These are phyloP conservation scores for Chytriomyces confervae DNA, from an alignment of 192 early-diverging fungal genomes.

Conservation along the genomic window DNA sequence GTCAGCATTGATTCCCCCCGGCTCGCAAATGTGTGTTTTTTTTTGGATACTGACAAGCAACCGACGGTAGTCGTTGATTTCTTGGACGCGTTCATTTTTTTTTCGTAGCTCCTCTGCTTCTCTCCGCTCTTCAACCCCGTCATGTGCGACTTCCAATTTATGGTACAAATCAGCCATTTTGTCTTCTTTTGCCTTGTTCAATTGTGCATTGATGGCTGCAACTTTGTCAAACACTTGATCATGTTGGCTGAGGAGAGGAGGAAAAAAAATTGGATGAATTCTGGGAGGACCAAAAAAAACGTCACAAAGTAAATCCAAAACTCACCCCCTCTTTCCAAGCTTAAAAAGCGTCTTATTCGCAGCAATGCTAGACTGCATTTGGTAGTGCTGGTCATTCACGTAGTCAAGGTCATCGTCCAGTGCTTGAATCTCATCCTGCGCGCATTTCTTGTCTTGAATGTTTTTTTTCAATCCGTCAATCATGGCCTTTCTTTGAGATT, in stretches of 20 bases:
- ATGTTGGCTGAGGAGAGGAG: not conserved
- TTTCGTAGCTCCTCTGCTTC: constrained; percentile 27
- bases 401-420: constrained; percentile 17
- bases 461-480: constrained; percentile 23
- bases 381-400: constrained; percentile 38
- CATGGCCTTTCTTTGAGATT: constrained; percentile 5
- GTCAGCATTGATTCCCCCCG: not conserved
- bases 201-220: constrained; percentile 1
- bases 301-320: too few relatives aligned
- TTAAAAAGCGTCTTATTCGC: constrained; percentile 37
- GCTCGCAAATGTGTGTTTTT: too few relatives aligned
- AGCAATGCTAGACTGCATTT: constrained; percentile 46
- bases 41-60: not conserved
- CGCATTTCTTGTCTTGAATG: constrained; percentile 21
- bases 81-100: constrained; percentile 5
- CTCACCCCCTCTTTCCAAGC: constrained; percentile 1
- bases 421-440: constrained; percentile 10
- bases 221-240: constrained; percentile 7
- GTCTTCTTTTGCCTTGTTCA: constrained; percentile 6
- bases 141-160: not conserved
- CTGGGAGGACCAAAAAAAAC: not conserved
- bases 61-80: constrained; percentile 31
- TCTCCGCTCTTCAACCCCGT: constrained; percentile 19
- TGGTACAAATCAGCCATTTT: constrained; percentile 25
- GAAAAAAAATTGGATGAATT: not conserved